Evolutionary conservation across 2,329 filamentous ascomycete genomes (phyloP), one percentile per base, ranked within the genome.

Genomic region (Beauveria rudraprayagi): DNA sequence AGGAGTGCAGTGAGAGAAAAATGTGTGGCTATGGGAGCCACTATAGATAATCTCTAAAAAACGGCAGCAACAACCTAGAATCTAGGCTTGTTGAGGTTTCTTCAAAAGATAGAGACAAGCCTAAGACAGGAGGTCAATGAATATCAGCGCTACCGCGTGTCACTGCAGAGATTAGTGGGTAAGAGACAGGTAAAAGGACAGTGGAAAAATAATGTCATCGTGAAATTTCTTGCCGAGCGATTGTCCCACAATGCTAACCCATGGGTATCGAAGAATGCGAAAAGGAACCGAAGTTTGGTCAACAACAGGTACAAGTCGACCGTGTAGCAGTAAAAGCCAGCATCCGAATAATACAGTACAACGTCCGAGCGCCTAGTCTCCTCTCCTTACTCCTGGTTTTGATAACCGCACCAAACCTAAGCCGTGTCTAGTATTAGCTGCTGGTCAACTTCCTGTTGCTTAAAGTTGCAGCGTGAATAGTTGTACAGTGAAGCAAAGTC

Each of bases 1-100:
- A 67, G 70, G 72, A 67, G 65, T 74, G 77, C 74, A 80, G 78
- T 80, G 81, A 82, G 80, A 62, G 61, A 62, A 62, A 78, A 81
- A 81, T 80, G 72, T 66, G 68, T 65, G 64, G 66, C 68, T 67
- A 63, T 60, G 64, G 50, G 63, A 55, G 58, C 51, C 41, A 50
- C 58, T 2, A 37, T 54, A 17, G 11, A 14, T 41, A 41, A 54
- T 53, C 57, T 54, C 50, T 48, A 28, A 46, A 17, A 41, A 54
- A 26, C 17, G 41, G 41, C 16, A 37, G 26, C 50, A 54, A 26
- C 17, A 30, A 26, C 9, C 34, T 14, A 34, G 5, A 22, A 17
- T 3, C 8, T 28, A 43, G 40, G 57, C 16, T 37, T 41, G 40
- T 19, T 24, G 40, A 4, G 30, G 14, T 28, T 26, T 28, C 41